Percentiles rank a stretch among this genome's conserved stretches.
These are phyloP conservation scores for Delitschia confertaspora DNA, from an alignment of 495 filamentous ascomycete genomes.

Conservation along the genomic window DNA sequence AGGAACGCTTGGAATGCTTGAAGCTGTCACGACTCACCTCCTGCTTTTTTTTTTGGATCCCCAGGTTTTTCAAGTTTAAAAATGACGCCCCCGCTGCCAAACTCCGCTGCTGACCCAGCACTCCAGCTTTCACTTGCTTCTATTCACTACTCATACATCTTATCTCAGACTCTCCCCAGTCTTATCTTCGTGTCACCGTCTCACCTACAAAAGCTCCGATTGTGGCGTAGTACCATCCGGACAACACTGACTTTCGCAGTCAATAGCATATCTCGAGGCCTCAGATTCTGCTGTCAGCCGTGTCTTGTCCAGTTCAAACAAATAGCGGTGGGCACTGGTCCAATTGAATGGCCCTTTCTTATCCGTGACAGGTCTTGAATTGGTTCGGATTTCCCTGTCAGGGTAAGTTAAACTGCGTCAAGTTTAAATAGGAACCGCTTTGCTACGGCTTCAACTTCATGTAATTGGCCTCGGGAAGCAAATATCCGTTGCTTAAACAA, in stretches of 20 bases:
- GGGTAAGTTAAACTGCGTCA: constrained; percentile 21
- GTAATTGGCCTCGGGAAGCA: too few relatives aligned
- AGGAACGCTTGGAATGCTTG: too few relatives aligned
- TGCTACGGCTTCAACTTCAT: too few relatives aligned
- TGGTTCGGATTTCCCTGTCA: constrained; percentile 4
- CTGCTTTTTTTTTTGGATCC: too few relatives aligned
- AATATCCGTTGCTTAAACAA: too few relatives aligned
- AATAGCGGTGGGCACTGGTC: constrained; percentile 17
- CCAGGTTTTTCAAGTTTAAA: too few relatives aligned
- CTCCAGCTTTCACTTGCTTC: background rate
- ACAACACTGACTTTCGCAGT: too few relatives aligned
- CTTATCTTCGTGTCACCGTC: constrained; percentile 22
- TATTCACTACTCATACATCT: constrained; percentile 1
- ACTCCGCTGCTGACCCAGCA: background rate
- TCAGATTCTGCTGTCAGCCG: too few relatives aligned
- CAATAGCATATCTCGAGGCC: too few relatives aligned
- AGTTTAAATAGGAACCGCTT: too few relatives aligned
- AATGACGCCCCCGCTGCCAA: constrained; percentile 10
- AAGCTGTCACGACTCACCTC: too few relatives aligned
- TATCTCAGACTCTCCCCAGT: constrained; percentile 7
- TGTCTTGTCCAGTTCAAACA: background rate
- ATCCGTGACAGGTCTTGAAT: constrained; percentile 12
- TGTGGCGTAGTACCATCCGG: constrained; percentile 17
- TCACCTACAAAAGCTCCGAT: constrained; percentile 14
- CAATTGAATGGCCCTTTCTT: constrained; percentile 17